Conservation (phyloP, 208 protist species). For the Herpetomonas muscarum region DNA sequence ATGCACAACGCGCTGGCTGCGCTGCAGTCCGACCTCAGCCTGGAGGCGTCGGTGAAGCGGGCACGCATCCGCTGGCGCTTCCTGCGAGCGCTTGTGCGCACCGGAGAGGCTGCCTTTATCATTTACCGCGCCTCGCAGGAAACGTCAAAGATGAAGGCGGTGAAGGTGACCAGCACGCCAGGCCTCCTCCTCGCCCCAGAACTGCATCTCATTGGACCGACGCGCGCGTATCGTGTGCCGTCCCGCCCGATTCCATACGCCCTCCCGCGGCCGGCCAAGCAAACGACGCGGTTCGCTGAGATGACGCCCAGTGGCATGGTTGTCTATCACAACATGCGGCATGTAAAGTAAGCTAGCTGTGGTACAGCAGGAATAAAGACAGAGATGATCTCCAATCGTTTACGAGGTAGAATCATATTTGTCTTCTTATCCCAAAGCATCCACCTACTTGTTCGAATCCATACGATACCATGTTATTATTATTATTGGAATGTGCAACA, state of each 20-base stretch:
- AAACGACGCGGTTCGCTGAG: constrained; percentile 30
- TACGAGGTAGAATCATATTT: no score
- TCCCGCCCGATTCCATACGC: constrained; percentile 72
- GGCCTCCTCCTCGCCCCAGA: constrained; percentile 67
- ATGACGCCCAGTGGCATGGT: constrained; percentile 70
- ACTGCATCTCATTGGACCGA: constrained; percentile 46
- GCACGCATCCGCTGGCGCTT: constrained; percentile 74
- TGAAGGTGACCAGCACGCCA: constrained; percentile 52
- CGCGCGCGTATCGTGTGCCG: constrained; percentile 43
- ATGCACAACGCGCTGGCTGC: constrained; percentile 40
- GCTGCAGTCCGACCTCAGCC: constrained; percentile 26
- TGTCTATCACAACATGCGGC: constrained; percentile 48
- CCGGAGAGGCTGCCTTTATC: constrained; percentile 69
- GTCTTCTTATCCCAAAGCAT: no score
- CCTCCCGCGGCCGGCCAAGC: constrained; percentile 9
- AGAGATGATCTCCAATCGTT: no score
- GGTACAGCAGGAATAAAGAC: no score
- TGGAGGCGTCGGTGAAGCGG: constrained; percentile 22
- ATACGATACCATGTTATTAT: no score
- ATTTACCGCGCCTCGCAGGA: constrained; percentile 58
- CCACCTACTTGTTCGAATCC: no score
- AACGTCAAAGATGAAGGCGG: constrained; percentile 41
- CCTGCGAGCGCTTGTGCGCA: constrained; percentile 71
- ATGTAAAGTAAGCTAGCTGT: constrained; percentile 25
- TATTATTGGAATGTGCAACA: no score